phyloP scores from a whole-genome alignment of 305 asterid genomes.

The Fraxinus velutina region DNA sequence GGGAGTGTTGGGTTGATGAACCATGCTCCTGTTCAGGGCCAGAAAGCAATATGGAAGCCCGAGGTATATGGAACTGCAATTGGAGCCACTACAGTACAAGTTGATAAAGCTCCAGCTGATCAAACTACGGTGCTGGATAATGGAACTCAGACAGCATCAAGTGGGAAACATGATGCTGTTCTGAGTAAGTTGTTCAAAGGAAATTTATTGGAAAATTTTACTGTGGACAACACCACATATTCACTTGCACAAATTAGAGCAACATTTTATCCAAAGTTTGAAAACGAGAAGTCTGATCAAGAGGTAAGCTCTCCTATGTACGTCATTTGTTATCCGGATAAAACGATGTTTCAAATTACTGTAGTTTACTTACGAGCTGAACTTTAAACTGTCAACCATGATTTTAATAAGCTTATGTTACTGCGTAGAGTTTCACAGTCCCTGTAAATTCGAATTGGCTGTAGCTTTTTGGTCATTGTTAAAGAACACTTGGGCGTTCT shows the following conservation, averaged over 20 bases:
- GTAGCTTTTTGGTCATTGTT: constrained; percentile 1
- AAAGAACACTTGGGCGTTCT: neutral
- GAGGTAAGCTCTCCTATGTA: constrained; percentile 52
- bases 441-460: constrained; percentile 15
- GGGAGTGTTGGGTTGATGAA: constrained; percentile 38
- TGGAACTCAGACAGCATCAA: constrained; percentile 35
- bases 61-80: constrained; percentile 61
- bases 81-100: constrained; percentile 33
- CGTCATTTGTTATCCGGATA: constrained; percentile 17
- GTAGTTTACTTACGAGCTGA: neutral
- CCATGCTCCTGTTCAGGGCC: constrained; percentile 39
- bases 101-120: constrained; percentile 35
- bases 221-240: constrained; percentile 67
- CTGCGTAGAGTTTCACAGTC: constrained; percentile 8
- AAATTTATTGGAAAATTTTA: constrained; percentile 58
- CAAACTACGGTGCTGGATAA: constrained; percentile 22
- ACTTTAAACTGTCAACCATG: neutral
- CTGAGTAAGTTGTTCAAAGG: constrained; percentile 54
- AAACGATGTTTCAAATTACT: constrained; percentile 5
- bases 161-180: constrained; percentile 37
- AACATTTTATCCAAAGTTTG: constrained; percentile 95
- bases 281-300: constrained; percentile 93
- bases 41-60: constrained; percentile 55
- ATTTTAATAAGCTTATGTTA: constrained; percentile 6
- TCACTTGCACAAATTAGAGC: constrained; percentile 78